Conservation (phyloP, 2,329 filamentous ascomycete species). For the Cladosporium sp. region DNA sequence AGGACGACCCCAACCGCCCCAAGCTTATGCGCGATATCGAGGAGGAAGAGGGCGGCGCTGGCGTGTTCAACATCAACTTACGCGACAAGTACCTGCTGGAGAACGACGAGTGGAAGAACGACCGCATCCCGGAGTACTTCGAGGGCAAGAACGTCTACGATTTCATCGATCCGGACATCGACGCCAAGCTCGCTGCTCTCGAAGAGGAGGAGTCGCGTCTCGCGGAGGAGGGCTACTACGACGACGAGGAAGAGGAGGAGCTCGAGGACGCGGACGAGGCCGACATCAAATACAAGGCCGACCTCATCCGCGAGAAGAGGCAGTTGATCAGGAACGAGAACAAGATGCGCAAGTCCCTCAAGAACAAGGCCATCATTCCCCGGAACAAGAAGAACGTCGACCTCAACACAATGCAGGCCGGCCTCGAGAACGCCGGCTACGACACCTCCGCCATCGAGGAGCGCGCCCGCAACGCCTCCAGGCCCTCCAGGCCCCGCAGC, state of each 20-base stretch:
- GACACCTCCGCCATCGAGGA: conserved; percentile 70
- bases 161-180: conserved; percentile 94
- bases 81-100: conserved; percentile 81
- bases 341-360: conserved; percentile 90
- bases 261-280: conserved; percentile 85
- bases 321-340: conserved; percentile 88
- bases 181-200: conserved; percentile 80
- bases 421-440: conserved; percentile 77
- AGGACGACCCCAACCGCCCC: conserved; percentile 75
- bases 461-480: conserved; percentile 63
- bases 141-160: conserved; percentile 97
- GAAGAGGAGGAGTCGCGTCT: conserved; percentile 95
- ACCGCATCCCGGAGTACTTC: conserved; percentile 89
- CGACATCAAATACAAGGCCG: conserved; percentile 83
- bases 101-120: conserved; percentile 89
- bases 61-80: conserved; percentile 92
- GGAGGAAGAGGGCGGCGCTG: conserved; percentile 85
- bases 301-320: conserved; percentile 92
- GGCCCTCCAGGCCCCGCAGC: conserved; percentile 51
- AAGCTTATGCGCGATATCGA: conserved; percentile 81
- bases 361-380: conserved; percentile 93
- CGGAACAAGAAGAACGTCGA: conserved; percentile 74
- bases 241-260: conserved; percentile 63
- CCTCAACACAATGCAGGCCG: conserved; percentile 78
- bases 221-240: conserved; percentile 88